These are phyloP conservation scores for Exophiala spinifera DNA, from an alignment of 2,329 filamentous ascomycete genomes.

Conservation along the genomic window DNA sequence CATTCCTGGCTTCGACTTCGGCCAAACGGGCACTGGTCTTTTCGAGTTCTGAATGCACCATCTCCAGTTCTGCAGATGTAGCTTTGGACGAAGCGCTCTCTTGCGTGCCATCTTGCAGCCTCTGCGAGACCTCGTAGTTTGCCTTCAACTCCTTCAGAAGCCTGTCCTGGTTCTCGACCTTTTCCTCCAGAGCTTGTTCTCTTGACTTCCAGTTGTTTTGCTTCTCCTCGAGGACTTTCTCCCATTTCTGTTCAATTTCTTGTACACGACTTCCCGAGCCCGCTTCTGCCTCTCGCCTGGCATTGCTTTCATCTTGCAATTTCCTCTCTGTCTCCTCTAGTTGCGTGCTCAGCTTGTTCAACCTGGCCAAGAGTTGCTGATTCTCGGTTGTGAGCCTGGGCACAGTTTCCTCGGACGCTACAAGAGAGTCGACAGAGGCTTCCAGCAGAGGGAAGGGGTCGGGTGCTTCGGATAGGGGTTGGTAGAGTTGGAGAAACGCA, in stretches of 20 bases:
- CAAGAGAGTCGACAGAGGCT: slow-evolving; percentile 89
- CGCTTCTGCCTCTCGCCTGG: slow-evolving; percentile 72
- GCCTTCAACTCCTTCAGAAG: slow-evolving; percentile 93
- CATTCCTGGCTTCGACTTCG: slow-evolving; percentile 89
- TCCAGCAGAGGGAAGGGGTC: slow-evolving; percentile 96
- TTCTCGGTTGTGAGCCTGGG: slow-evolving; percentile 89
- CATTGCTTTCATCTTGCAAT: slow-evolving; percentile 72
- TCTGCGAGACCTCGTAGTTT: slow-evolving; percentile 92
- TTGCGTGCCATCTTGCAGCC: slow-evolving; percentile 67
- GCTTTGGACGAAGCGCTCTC: slow-evolving; percentile 61
- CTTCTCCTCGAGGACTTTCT: slow-evolving; percentile 85
- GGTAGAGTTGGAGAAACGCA: slow-evolving; percentile 89
- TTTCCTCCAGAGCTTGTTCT: slow-evolving; percentile 86
- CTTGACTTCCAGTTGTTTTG: slow-evolving; percentile 95
- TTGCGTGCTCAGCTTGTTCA: slow-evolving; percentile 71
- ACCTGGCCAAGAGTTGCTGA: slow-evolving; percentile 74
- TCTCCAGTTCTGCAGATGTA: slow-evolving; percentile 85
- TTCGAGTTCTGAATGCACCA: slow-evolving; percentile 87
- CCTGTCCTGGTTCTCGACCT: slow-evolving; percentile 89
- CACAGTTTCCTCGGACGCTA: slow-evolving; percentile 86
- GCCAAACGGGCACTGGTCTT: slow-evolving; percentile 81
- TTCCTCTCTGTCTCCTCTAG: slow-evolving; percentile 78
- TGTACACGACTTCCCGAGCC: slow-evolving; percentile 76
- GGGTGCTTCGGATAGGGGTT: slow-evolving; percentile 87
- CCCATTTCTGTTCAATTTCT: slow-evolving; percentile 87